Conservation (phyloP, 345 rosid genomes). For the Gynandropsis gynandra region DNA sequence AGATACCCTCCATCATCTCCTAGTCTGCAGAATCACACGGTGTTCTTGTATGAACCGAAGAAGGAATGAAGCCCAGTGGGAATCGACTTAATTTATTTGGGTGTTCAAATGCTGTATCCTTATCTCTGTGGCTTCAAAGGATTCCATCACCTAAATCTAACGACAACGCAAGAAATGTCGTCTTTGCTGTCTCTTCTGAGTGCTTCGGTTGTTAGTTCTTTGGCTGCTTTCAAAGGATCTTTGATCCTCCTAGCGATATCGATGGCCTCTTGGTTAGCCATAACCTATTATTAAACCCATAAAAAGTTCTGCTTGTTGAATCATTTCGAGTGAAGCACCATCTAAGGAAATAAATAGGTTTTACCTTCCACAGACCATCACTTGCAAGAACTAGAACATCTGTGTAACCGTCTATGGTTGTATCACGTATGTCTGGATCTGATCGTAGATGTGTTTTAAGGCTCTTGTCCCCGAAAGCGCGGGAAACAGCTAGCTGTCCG, state of each 20-base stretch:
- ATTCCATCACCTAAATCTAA: constrained; percentile 49
- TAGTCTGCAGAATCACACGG: constrained; percentile 19
- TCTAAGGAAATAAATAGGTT: too few relatives aligned
- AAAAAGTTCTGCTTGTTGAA: too few relatives aligned
- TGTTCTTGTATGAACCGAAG: too few relatives aligned
- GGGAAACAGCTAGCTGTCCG: constrained; percentile 67
- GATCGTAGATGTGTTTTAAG: constrained; percentile 62
- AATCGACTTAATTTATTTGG: constrained; percentile 10
- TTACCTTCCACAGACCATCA: constrained; percentile 69
- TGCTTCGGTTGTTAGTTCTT: constrained; percentile 58
- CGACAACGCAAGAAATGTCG: constrained; percentile 69
- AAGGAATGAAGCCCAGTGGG: too few relatives aligned
- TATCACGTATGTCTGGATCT: constrained; percentile 47
- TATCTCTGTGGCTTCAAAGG: constrained; percentile 5
- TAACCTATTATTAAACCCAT: constrained; percentile 32
- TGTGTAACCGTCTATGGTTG: constrained; percentile 30
- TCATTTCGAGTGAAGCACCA: too few relatives aligned
- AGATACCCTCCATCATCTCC: constrained; percentile 15
- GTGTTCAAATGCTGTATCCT: constrained; percentile 2
- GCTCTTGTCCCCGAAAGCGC: constrained; percentile 66
- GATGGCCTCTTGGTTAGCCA: constrained; percentile 72
- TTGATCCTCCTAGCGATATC: constrained; percentile 56
- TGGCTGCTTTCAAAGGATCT: constrained; percentile 74
- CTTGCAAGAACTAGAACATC: constrained; percentile 67
- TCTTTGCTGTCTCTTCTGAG: constrained; percentile 61